Conservation (phyloP, 1,284 basidiomycete genomes). For the Trichosporon asahii region DNA sequence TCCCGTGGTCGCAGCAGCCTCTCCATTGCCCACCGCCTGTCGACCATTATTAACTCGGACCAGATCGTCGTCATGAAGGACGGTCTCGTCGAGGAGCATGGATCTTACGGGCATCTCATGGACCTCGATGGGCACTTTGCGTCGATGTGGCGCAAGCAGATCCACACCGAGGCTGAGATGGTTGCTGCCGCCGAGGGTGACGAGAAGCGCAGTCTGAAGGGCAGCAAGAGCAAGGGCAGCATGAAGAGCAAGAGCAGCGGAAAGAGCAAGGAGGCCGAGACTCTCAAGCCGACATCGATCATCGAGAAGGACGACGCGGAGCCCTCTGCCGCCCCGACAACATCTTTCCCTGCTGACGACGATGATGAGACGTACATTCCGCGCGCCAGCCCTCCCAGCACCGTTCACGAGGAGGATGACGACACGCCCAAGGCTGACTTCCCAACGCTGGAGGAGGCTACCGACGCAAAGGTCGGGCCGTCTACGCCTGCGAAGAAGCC, state of each 20-base stretch:
- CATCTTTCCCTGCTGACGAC: not conserved
- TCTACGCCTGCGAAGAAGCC: not conserved
- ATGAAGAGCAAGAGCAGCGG: not conserved
- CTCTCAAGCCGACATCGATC: not conserved
- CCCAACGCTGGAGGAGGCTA: not conserved
- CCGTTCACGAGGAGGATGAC: slow-evolving; percentile 17
- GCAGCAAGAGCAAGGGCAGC: slow-evolving; percentile 11
- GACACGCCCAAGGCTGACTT: not conserved
- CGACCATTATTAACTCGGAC: slow-evolving; percentile 56
- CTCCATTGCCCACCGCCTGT: slow-evolving; percentile 76
- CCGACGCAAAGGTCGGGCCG: not conserved
- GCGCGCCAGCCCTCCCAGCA: slow-evolving; percentile 18
- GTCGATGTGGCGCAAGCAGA: slow-evolving; percentile 49
- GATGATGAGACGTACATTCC: slow-evolving; percentile 9
- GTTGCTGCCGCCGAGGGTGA: slow-evolving; percentile 26
- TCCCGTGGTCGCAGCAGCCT: slow-evolving; percentile 72
- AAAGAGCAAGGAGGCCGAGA: not conserved
- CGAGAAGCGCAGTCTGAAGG: not conserved
- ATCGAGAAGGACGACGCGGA: not conserved
- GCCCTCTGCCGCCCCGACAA: not conserved
- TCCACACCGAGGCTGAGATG: slow-evolving; percentile 47
- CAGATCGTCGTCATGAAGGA: slow-evolving; percentile 84
- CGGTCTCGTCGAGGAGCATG: slow-evolving; percentile 78
- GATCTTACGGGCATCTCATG: slow-evolving; percentile 78
- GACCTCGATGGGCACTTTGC: slow-evolving; percentile 54